These are phyloP conservation scores for Neurospora cerealis DNA, from an alignment of 495 filamentous ascomycete species.

Conservation along the genomic window DNA sequence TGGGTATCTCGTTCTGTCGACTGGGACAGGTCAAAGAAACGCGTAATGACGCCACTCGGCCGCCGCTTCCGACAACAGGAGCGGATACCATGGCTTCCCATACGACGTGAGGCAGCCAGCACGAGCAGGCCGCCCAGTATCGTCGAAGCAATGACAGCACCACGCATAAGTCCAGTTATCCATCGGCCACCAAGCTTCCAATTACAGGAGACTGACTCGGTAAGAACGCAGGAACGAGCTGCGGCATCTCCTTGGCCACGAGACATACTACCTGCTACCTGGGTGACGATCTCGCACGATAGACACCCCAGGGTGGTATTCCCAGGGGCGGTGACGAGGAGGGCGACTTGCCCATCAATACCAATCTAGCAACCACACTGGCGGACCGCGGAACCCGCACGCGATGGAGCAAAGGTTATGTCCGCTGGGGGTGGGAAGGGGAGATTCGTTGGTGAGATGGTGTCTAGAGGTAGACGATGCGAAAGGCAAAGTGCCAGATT, in stretches of 20 bases:
- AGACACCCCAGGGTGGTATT: neutral
- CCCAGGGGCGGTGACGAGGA: neutral
- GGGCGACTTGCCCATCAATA: neutral
- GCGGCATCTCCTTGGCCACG: neutral
- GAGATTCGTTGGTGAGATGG: neutral
- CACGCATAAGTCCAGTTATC: neutral
- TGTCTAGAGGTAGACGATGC: neutral
- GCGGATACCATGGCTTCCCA: neutral
- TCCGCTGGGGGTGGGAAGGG: neutral
- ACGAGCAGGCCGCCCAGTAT: neutral
- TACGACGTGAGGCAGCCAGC: neutral
- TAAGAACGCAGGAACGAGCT: neutral
- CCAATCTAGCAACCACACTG: neutral
- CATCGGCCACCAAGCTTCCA: neutral
- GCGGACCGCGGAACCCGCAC: neutral
- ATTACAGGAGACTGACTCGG: neutral
- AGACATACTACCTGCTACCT: neutral
- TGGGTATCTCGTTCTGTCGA: neutral
- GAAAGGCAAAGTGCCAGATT: neutral
- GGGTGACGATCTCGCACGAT: neutral
- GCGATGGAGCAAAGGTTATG: neutral
- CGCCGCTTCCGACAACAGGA: neutral
- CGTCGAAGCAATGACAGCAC: neutral
- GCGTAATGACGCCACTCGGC: neutral
- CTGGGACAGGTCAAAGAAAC: neutral